Base-by-base conservation (phyloP, 345 rosid genomes). In the Laguncularia racemosa region DNA sequence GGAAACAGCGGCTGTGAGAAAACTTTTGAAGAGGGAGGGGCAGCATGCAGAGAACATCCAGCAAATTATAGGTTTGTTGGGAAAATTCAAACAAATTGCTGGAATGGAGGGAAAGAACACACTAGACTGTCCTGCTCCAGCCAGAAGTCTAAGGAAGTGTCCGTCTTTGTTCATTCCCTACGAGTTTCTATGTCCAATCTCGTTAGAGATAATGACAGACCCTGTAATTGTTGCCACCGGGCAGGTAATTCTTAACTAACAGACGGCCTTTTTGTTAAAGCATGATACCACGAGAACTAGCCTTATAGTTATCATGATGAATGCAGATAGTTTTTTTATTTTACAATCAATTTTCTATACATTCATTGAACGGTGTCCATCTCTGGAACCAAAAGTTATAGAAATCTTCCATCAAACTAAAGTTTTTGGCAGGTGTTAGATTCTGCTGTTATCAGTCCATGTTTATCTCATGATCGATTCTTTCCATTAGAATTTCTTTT, bases 141-240 rank as follows among this genome's bases (percentile, higher is more conserved):
- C 76, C 0, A 72, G 56, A 67, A 64, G 50, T 54, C 62, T 74
- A 28, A 71, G 59, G 43, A 78, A 63, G 66, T 64, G 76, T 62
- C 75, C 46, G n/a, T 67, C 83, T 10, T 56, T 54, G 56, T 49
- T 73, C 12, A 52, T 81, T 55, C 82, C 86, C 45, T 71, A 78
- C 16, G 86, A 84, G 63, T 84, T 73, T 58, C 82, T 78, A 2
- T 84, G 90, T 40, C 84, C 90, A 1, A 72, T 84, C 53, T 48
- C 81, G 15, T 59, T 81, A 18, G 86, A 81, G 70, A 75, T 84
- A 59, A 84, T 84, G 86, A 68, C 70, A 44, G 86, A 81, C 55
- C 90, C 90, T 11, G 86, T 81, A 21, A 84, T 84, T 16, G 78
- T 79, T 52, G 75, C 86, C 55, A 78, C 84, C 13, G 86, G 90